Evolutionary conservation across 2,329 filamentous ascomycete genomes (phyloP).

Genomic region (Knufia fluminis): DNA sequence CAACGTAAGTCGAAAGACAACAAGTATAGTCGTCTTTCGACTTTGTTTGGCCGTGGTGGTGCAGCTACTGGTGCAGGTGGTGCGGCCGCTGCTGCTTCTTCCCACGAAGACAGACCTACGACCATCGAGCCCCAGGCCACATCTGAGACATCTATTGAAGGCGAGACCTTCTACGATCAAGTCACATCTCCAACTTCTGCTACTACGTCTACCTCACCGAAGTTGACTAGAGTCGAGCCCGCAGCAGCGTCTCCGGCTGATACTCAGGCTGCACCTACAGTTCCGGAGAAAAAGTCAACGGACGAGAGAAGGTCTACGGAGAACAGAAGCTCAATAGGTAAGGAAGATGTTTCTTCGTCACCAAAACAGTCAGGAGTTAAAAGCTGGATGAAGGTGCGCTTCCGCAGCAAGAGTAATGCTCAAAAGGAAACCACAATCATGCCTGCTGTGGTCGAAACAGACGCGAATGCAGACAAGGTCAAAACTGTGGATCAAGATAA

Average conservation of each 20-base stretch:
- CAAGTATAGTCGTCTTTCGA: constrained; percentile 5
- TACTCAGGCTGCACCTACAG: background rate
- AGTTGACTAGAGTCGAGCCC: background rate
- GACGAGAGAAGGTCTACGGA: background rate
- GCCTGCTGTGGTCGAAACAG: constrained; percentile 5
- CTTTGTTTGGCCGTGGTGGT: constrained; percentile 8
- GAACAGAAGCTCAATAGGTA: background rate
- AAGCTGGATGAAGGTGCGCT: constrained; percentile 11
- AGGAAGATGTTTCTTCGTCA: constrained; percentile 11
- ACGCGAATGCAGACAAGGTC: constrained; percentile 7
- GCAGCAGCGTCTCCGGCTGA: background rate
- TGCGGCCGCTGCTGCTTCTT: constrained; percentile 2
- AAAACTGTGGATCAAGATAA: constrained; percentile 7
- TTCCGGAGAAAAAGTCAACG: background rate
- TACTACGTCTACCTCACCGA: background rate
- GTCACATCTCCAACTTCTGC: constrained; percentile 11
- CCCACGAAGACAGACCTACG: background rate
- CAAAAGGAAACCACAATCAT: constrained; percentile 14
- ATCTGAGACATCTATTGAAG: constrained; percentile 7
- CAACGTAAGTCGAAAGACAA: constrained; percentile 14
- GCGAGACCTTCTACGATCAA: constrained; percentile 14
- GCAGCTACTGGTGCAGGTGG: constrained; percentile 6
- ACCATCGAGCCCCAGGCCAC: constrained; percentile 1
- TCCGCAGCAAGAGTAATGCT: constrained; percentile 15
- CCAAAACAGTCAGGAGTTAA: constrained; percentile 13